Percentiles rank a stretch among this genome's conserved stretches.
Conservation (phyloP, 208 protist genomes). For the Endotrypanum monterogeii region DNA sequence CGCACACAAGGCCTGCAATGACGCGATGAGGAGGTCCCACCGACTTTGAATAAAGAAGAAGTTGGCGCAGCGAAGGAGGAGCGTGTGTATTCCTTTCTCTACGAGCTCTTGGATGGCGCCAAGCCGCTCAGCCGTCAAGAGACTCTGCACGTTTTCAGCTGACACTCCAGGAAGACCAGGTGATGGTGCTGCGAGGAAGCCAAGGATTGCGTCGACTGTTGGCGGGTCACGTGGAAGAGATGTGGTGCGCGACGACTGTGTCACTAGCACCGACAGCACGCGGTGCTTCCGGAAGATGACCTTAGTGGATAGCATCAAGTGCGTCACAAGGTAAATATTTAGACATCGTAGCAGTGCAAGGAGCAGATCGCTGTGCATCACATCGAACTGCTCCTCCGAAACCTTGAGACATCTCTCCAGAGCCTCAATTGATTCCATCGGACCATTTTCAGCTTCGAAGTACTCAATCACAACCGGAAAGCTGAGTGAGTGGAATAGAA, state of each 20-base stretch:
- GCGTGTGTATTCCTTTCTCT: constrained; percentile 63
- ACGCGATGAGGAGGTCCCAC: constrained; percentile 73
- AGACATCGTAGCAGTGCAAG: constrained; percentile 67
- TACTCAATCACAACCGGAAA: constrained; percentile 77
- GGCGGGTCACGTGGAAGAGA: constrained; percentile 74
- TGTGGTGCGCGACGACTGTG: constrained; percentile 58
- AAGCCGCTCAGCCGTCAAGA: constrained; percentile 68
- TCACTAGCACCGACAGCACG: constrained; percentile 65
- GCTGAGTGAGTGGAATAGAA: constrained; percentile 79
- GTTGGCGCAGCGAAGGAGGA: constrained; percentile 68
- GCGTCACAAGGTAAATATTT: constrained; percentile 78
- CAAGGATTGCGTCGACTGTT: constrained; percentile 72
- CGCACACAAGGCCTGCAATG: constrained; percentile 73
- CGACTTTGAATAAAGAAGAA: constrained; percentile 85
- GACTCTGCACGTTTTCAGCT: constrained; percentile 76
- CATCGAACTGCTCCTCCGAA: constrained; percentile 79
- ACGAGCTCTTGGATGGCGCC: constrained; percentile 55
- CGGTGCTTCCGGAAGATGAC: constrained; percentile 86
- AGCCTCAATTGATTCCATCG: constrained; percentile 47
- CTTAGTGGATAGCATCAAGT: constrained; percentile 83
- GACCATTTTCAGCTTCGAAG: constrained; percentile 66
- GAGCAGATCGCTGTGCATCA: constrained; percentile 56
- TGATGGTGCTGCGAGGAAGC: constrained; percentile 57
- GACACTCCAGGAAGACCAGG: constrained; percentile 65
- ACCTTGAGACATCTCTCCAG: constrained; percentile 54